Conservation (phyloP, 164 flowering plant genomes). For the Aristolochia californica region DNA sequence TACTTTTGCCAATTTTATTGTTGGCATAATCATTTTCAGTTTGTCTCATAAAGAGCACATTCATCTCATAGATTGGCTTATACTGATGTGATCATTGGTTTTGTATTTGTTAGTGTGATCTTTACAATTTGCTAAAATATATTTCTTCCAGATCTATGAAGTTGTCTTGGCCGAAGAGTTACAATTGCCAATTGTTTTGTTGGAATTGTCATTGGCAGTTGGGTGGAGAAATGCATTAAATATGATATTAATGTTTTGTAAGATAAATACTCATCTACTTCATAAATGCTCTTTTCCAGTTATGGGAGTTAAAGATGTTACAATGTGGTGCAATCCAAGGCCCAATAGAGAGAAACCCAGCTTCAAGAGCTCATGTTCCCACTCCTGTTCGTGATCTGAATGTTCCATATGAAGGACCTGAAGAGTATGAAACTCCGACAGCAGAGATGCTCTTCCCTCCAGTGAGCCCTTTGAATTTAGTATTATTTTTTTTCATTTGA, state of each 20-base stretch:
- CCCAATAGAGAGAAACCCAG: constrained; percentile 7
- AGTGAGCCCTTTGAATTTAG: not conserved
- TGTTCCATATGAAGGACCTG: constrained; percentile 15
- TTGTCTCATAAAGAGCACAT: too few relatives aligned
- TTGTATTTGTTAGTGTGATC: too few relatives aligned
- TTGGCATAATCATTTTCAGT: too few relatives aligned
- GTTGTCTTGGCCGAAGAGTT: too few relatives aligned
- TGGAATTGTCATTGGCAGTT: not conserved
- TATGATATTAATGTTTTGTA: constrained; percentile 2
- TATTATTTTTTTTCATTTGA: not conserved
- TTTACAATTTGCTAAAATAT: too few relatives aligned
- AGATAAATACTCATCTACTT: too few relatives aligned
- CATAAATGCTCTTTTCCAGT: constrained; percentile 3
- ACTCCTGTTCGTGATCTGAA: constrained; percentile 16
- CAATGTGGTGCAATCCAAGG: constrained; percentile 14
- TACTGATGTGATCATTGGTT: too few relatives aligned
- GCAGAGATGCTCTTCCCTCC: constrained; percentile 19
- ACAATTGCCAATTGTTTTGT: too few relatives aligned
- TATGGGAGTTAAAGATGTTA: constrained; percentile 19
- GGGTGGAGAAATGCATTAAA: not conserved
- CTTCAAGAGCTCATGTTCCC: constrained; percentile 5
- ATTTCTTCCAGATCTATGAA: too few relatives aligned
- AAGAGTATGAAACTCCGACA: constrained; percentile 18
- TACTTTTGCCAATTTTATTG: too few relatives aligned
- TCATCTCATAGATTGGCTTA: too few relatives aligned